These are phyloP conservation scores for Leishmania tropica DNA, from an alignment of 208 protist species.

Conservation along the genomic window DNA sequence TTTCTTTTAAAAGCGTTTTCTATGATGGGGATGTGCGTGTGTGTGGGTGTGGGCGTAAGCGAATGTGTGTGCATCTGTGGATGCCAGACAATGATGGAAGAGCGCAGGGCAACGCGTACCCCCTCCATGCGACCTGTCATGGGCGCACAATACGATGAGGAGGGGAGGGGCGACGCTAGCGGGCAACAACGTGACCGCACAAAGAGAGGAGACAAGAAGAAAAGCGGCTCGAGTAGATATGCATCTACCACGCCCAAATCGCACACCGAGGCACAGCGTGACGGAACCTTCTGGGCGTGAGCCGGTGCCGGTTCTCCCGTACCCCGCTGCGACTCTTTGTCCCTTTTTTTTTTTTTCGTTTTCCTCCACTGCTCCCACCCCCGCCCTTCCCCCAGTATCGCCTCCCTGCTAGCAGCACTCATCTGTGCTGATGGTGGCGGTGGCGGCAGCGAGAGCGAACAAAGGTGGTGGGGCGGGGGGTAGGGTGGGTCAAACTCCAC, in stretches of 20 bases:
- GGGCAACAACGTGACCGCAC: not conserved
- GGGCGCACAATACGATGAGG: not conserved
- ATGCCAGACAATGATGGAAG: not conserved
- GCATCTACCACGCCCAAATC: not conserved
- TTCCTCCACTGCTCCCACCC: not conserved
- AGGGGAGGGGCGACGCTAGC: not conserved
- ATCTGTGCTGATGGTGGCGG: not conserved
- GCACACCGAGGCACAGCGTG: not conserved
- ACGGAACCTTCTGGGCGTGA: not conserved
- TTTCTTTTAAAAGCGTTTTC: not conserved
- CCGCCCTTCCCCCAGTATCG: not conserved
- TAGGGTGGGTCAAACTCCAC: not conserved
- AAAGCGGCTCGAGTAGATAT: not conserved
- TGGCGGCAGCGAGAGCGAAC: not conserved
- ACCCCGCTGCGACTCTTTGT: not conserved
- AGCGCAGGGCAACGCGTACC: not conserved
- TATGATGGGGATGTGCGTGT: conserved; percentile 2
- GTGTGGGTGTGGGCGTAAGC: not conserved
- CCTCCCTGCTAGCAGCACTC: not conserved
- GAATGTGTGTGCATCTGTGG: conserved; percentile 5
- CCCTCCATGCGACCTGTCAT: not conserved
- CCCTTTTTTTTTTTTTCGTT: not conserved
- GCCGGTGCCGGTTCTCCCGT: not conserved
- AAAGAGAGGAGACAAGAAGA: not conserved
- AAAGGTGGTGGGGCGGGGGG: too few relatives aligned